phyloP scores from a whole-genome alignment of 2,329 filamentous ascomycete genomes.

The Chrysosporium keratinophilum region DNA sequence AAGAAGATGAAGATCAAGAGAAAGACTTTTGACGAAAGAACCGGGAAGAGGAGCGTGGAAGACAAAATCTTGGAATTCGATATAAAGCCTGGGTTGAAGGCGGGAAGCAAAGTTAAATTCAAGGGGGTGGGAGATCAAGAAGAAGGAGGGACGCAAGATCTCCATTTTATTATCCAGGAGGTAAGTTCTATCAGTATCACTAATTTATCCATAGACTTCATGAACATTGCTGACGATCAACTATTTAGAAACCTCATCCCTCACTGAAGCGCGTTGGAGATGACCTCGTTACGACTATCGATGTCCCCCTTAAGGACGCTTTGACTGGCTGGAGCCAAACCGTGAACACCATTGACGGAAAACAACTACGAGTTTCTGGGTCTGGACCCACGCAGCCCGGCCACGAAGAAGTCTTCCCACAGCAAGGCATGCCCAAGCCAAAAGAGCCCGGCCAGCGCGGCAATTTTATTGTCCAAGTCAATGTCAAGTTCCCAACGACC shows the following conservation, averaged over 20 bases:
- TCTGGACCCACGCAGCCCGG: conserved; percentile 76
- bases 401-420: conserved; percentile 69
- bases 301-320: conserved; percentile 83
- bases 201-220: background rate
- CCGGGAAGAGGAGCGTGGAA: conserved; percentile 71
- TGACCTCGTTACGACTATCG: conserved; percentile 67
- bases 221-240: background rate
- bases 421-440: conserved; percentile 85
- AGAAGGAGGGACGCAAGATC: conserved; percentile 86
- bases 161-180: conserved; percentile 92
- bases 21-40: conserved; percentile 75
- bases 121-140: conserved; percentile 96
- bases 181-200: conserved; percentile 43
- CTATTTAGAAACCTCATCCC: conserved; percentile 67
- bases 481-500: conserved; percentile 79
- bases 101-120: conserved; percentile 97
- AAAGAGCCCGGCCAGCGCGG: conserved; percentile 79
- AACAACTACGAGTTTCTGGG: conserved; percentile 69
- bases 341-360: conserved; percentile 88
- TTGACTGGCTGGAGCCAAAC: conserved; percentile 87
- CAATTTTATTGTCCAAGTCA: conserved; percentile 79
- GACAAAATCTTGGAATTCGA: conserved; percentile 89
- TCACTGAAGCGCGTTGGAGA: conserved; percentile 80
- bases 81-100: conserved; percentile 91
- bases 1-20: conserved; percentile 99